Conservation (phyloP, 2,329 filamentous ascomycete species). For the Scleromitrula shiraiana region DNA sequence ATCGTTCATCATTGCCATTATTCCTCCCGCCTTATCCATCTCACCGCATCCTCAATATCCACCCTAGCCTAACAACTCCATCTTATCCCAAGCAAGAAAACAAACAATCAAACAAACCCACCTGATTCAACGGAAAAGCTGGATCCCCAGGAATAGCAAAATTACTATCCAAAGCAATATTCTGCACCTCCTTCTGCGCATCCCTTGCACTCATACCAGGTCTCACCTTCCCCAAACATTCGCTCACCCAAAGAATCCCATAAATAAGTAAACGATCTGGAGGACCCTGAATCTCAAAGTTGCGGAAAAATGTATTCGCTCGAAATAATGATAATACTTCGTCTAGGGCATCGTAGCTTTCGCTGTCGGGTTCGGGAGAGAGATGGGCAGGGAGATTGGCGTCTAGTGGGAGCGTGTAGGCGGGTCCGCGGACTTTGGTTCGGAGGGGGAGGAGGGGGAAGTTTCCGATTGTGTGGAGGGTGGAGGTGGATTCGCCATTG, state of each 20-base stretch:
- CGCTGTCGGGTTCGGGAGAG: conserved; percentile 71
- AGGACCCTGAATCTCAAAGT: conserved; percentile 97
- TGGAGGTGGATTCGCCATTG: conserved; percentile 64
- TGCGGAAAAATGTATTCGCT: conserved; percentile 97
- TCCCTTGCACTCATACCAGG: conserved; percentile 56
- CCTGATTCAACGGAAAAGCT: conserved; percentile 86
- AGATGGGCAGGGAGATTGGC: conserved; percentile 35
- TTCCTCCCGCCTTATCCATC: no score
- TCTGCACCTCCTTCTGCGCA: conserved; percentile 70
- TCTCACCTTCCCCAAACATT: conserved; percentile 82
- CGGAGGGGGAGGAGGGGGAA: conserved; percentile 91
- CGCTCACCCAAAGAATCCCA: conserved; percentile 89
- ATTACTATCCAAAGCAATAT: conserved; percentile 82
- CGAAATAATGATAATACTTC: conserved; percentile 90
- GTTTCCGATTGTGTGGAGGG: conserved; percentile 61
- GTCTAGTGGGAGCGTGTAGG: conserved; percentile 68
- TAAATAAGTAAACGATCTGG: conserved; percentile 94
- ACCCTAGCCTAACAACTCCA: neutral
- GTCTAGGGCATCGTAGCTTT: conserved; percentile 94
- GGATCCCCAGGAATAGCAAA: conserved; percentile 94
- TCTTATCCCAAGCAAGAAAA: neutral
- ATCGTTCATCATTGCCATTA: neutral
- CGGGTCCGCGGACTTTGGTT: conserved; percentile 91
- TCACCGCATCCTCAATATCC: neutral
- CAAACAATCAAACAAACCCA: conserved; percentile 27